Evolutionary conservation across 352 stramenopile species (phyloP).

Genomic region (Paralagenidium karlingii): DNA sequence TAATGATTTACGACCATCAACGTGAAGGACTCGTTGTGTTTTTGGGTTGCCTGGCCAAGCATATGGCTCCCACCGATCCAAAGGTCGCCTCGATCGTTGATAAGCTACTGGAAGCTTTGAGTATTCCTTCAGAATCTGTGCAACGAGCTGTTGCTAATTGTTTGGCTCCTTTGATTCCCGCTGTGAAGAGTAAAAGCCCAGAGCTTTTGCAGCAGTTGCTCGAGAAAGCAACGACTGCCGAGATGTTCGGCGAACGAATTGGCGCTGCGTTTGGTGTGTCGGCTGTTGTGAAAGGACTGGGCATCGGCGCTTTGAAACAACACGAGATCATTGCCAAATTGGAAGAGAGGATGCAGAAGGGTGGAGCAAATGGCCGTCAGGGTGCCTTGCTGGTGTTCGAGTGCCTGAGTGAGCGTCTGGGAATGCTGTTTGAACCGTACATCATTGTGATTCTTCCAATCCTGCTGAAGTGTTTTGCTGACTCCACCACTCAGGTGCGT

Average conservation of each 20-base stretch:
- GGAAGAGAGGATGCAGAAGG: conserved; percentile 70
- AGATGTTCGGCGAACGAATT: conserved; percentile 81
- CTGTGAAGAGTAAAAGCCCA: conserved; percentile 62
- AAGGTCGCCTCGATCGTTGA: conserved; percentile 85
- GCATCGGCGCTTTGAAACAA: conserved; percentile 97
- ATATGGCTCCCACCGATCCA: conserved; percentile 81
- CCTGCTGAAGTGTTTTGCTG: conserved; percentile 97
- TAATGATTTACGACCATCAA: conserved; percentile 74
- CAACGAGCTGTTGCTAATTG: conserved; percentile 87
- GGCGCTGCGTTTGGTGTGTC: conserved; percentile 96
- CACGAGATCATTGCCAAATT: conserved; percentile 92
- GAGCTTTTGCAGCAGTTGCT: conserved; percentile 68
- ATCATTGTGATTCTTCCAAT: conserved; percentile 98
- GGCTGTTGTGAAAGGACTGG: conserved; percentile 97
- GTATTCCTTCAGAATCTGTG: conserved; percentile 88
- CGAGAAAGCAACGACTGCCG: conserved; percentile 45
- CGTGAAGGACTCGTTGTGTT: conserved; percentile 86
- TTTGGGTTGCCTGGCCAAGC: conserved; percentile 78
- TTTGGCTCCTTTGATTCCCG: conserved; percentile 80
- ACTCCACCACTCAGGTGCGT: conserved; percentile 93
- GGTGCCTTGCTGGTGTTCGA: conserved; percentile 96
- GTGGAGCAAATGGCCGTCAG: conserved; percentile 73
- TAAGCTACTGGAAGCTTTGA: conserved; percentile 75
- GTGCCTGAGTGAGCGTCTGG: conserved; percentile 91
- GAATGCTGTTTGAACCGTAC: conserved; percentile 96